Conservation (phyloP, 805 yeast species). For the Ogataea zsoltii region DNA sequence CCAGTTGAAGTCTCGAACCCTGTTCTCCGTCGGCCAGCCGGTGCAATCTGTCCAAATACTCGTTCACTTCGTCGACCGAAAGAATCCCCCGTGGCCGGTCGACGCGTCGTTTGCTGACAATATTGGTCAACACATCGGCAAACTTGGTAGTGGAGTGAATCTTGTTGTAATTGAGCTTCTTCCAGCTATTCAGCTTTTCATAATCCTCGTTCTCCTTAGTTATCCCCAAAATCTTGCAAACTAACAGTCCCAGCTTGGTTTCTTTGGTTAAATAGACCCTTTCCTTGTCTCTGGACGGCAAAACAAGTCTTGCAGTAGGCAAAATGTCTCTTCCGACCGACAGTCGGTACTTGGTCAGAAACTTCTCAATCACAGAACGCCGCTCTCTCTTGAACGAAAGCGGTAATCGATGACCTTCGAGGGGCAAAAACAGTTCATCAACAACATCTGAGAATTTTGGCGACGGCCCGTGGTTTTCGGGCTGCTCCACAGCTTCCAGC, state of each 20-base stretch:
- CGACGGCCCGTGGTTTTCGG: slow-evolving; percentile 40
- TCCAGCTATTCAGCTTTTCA: slow-evolving; percentile 49
- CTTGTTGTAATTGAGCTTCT: slow-evolving; percentile 38
- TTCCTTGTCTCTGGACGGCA: slow-evolving; percentile 62
- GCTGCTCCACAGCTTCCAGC: slow-evolving; percentile 19
- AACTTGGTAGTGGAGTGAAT: slow-evolving; percentile 42
- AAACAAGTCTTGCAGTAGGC: slow-evolving; percentile 61
- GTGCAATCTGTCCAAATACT: slow-evolving; percentile 46
- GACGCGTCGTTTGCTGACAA: slow-evolving; percentile 51
- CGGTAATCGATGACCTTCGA: slow-evolving; percentile 30
- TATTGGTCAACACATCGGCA: slow-evolving; percentile 49
- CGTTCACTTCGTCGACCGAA: slow-evolving; percentile 52
- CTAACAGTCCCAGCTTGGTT: slow-evolving; percentile 49
- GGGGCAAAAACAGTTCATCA: slow-evolving; percentile 41
- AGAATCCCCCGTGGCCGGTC: slow-evolving; percentile 35
- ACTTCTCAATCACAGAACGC: slow-evolving; percentile 32
- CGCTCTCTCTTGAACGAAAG: slow-evolving; percentile 13
- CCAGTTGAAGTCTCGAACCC: slow-evolving; percentile 3
- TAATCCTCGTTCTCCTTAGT: slow-evolving; percentile 65
- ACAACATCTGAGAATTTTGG: slow-evolving; percentile 45
- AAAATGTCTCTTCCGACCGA: slow-evolving; percentile 63
- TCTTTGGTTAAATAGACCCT: slow-evolving; percentile 64
- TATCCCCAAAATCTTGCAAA: slow-evolving; percentile 55
- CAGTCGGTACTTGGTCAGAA: slow-evolving; percentile 51
- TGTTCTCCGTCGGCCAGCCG: slow-evolving; percentile 16